Evolutionary conservation across 805 yeast species (phyloP), one percentile per base, ranked within the genome.

Genomic region (Lipomyces japonicus): DNA sequence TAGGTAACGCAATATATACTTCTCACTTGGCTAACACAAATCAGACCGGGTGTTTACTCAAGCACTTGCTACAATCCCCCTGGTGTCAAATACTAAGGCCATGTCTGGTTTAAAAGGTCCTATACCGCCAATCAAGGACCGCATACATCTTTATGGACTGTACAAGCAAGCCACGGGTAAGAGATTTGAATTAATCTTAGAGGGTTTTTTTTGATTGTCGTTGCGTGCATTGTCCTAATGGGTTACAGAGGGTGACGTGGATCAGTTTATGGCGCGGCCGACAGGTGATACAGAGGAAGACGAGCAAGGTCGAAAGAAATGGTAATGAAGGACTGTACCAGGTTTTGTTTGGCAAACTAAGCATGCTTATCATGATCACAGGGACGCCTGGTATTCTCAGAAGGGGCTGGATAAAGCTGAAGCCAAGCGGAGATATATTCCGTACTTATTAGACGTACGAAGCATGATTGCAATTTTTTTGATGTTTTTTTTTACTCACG

Each of bases 351-450:
- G 12, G n/a, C 40, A 10, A 12, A 37, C 12, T 12, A 16, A 16
- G n/a, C n/a, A 37, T 37, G 21, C 14, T 14, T 37, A 10, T 16
- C 12, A 16, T 12, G n/a, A n/a, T 10, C n/a, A 14, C n/a, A 46
- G 51, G 72, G 90, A 84, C 60, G 88, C 95, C 0, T 87, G 96
- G 95, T 80, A 82, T 57, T 65, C 75, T 22, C 86, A 84, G 60
- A 79, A 81, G 55, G 95, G 95, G 0, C 62, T 84, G 24, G 62
- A 79, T 18, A 76, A 74, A 51, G 78, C 83, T 0, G 87, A 84
- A 60, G 95, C 95, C 2, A 86, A 88, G 64, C 71, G 84, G 39
- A 68, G 74, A 42, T 87, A 87, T 64, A 82, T 86, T 24, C 73
- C 80, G 34, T 79, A 73, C 54, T 73, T 87, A 35, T 78, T 88